Conservation (phyloP, 352 stramenopile genomes). For the Phytophthora megakarya region DNA sequence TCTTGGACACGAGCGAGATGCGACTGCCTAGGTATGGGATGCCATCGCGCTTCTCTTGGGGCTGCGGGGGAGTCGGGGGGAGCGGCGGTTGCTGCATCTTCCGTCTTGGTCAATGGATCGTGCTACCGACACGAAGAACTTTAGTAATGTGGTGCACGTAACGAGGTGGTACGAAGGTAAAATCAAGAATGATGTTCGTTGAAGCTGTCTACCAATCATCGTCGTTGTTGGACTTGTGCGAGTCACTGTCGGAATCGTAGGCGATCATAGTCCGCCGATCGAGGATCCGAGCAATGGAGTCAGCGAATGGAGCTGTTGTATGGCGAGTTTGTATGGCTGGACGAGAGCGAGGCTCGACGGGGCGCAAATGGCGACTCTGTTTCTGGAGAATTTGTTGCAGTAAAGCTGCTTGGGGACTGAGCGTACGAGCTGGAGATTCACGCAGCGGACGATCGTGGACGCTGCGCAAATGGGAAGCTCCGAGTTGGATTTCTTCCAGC, state of each 20-base stretch:
- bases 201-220: constrained; percentile 39
- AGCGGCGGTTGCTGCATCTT: constrained; percentile 40
- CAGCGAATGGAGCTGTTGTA: constrained; percentile 43
- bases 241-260: constrained; percentile 66
- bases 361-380: constrained; percentile 48
- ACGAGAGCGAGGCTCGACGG: constrained; percentile 28
- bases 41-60: constrained; percentile 41
- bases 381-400: constrained; percentile 65
- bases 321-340: constrained; percentile 4
- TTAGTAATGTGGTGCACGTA: neutral
- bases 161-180: neutral
- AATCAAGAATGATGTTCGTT: constrained; percentile 15
- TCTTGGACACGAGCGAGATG: constrained; percentile 88
- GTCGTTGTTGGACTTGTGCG: constrained; percentile 14
- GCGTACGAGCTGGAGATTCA: constrained; percentile 6
- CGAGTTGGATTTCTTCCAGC: constrained; percentile 44
- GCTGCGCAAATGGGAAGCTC: constrained; percentile 31
- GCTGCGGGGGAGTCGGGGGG: constrained; percentile 21
- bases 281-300: constrained; percentile 68
- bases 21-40: constrained; percentile 86
- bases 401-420: constrained; percentile 37
- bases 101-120: constrained; percentile 3
- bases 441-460: neutral
- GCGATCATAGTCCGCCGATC: constrained; percentile 58
- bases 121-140: no score